Evolutionary conservation across 139 green algal genomes (phyloP), one percentile per base, ranked within the genome.

Genomic region (Volvox reticuliferus): DNA sequence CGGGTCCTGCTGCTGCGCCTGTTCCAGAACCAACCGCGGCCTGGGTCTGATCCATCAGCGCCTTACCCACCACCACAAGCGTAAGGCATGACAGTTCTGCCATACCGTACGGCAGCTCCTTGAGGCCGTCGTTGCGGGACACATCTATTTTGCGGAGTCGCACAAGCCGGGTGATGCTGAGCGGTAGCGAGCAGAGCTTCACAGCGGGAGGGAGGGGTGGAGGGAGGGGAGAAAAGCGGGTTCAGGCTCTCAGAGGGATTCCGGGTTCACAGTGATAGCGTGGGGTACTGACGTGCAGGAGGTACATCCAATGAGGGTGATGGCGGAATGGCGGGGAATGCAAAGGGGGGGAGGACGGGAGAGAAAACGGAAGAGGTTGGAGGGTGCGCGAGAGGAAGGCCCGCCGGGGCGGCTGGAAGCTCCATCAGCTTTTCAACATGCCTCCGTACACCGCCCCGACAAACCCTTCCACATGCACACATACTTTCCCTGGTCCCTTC

Each of bases 121-220:
- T 75, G 26, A 86, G 80, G 26, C 80, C 80, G 55, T 75, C 28
- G 28, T 86, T 86, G 50, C 80, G 80, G 80, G 19, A 75, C 55
- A 86, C 80, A 44, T 86, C 80, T 61, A 86, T 30, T 22, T 67
- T 67, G 0, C 44, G 50, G 16, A 86, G 80, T 1, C 9, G 12
- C 9, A 32, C 20, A n/a, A 75, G 55, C n/a, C 55, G 55, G 55
- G 12, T 65, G 9, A 86, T 55, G 55, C 50, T 35, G 55, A 22
- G 16, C 9, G 80, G 80, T 26, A 86, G 80, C 1, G 3, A 18
- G 1, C 50, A 75, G 24, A 86, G 80, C 80, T 86, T 37, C 16
- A 61, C 6, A 44, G 17, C 44, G 18, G 67, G 24, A 75, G 12
- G n/a, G n/a, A 26, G 12, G 6, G 6, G 67, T 32, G 9, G 12